Percentiles rank a stretch among this genome's conserved stretches.
These are phyloP conservation scores for Leccinum barrowsii DNA, from an alignment of 768 basidiomycete species.

Conservation along the genomic window DNA sequence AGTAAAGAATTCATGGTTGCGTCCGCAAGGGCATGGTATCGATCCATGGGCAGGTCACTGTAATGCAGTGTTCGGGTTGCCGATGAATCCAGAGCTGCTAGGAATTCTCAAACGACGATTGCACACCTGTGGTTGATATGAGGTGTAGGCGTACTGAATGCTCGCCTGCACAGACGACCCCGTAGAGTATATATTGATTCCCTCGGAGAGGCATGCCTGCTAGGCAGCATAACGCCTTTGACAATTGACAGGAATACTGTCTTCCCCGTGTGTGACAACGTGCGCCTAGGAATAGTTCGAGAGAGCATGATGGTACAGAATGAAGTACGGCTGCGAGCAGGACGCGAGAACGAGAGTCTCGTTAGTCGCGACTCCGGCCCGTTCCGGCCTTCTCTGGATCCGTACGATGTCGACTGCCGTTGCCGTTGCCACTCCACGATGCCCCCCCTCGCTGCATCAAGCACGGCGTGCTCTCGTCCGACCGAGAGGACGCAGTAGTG, in stretches of 20 bases:
- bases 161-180: conserved; percentile 15
- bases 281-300: conserved; percentile 17
- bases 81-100: not conserved
- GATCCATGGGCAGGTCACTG: conserved; percentile 55
- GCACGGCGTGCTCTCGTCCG: not conserved
- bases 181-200: conserved; percentile 1
- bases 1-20: conserved; percentile 73
- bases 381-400: no score
- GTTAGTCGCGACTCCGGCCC: no score
- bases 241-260: conserved; percentile 3
- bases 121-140: conserved; percentile 54
- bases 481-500: no score
- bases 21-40: conserved; percentile 73
- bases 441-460: no score
- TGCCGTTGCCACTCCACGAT: no score
- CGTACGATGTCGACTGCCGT: no score
- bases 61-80: not conserved
- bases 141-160: conserved; percentile 50
- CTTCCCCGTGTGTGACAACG: conserved; percentile 1
- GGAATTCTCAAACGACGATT: not conserved
- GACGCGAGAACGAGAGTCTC: no score
- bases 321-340: no score
- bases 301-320: conserved; percentile 13
- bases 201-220: not conserved
- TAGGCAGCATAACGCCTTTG: not conserved